phyloP scores from a whole-genome alignment of 306 rosid genomes.

The Phaseolus lunatus region DNA sequence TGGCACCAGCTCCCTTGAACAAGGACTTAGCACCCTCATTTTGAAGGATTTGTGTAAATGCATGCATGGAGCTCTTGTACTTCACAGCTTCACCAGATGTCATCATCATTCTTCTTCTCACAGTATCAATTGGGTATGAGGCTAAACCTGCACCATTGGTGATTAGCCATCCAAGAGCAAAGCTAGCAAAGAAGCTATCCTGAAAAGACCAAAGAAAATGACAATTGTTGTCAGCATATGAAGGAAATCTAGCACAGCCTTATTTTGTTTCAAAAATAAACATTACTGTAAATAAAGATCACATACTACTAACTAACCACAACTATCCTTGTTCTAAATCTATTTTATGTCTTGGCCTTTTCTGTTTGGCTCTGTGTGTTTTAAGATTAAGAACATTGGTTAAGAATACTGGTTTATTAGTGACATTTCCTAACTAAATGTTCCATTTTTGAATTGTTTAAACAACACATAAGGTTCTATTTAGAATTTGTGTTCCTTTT shows the following conservation, averaged over 20 bases:
- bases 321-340: no score
- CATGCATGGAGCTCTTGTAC: constrained; percentile 89
- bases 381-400: no score
- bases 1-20: constrained; percentile 95
- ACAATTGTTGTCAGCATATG: constrained; percentile 2
- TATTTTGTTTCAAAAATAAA: not conserved
- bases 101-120: constrained; percentile 99
- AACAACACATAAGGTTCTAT: no score
- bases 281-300: no score
- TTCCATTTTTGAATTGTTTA: no score
- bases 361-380: no score
- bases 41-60: constrained; percentile 74
- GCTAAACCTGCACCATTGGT: constrained; percentile 86
- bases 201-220: constrained; percentile 36
- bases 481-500: no score
- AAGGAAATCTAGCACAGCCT: not conserved
- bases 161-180: constrained; percentile 71
- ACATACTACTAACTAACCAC: no score
- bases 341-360: no score
- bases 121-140: constrained; percentile 90
- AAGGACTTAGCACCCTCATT: constrained; percentile 88
- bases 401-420: no score
- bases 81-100: constrained; percentile 94
- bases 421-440: no score
- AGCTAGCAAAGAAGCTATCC: constrained; percentile 89